These are phyloP conservation scores for Phytophthora aleatoria DNA, from an alignment of 352 stramenopile genomes.

Conservation along the genomic window DNA sequence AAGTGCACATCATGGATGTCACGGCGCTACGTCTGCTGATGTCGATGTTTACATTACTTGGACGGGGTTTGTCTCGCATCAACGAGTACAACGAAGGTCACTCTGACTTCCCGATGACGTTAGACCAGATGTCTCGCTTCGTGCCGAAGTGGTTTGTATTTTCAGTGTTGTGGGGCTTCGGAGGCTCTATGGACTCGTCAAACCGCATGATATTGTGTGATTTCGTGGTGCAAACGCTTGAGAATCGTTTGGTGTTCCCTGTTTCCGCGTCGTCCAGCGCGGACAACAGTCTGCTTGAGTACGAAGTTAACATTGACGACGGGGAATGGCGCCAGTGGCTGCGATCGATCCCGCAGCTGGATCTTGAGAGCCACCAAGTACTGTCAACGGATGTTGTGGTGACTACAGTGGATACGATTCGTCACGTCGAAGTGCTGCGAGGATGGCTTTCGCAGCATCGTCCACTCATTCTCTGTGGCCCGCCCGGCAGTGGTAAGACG, in stretches of 20 bases:
- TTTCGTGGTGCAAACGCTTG: slow-evolving; percentile 87
- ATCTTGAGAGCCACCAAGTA: slow-evolving; percentile 98
- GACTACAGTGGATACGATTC: slow-evolving; percentile 99
- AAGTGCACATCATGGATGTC: slow-evolving; percentile 97
- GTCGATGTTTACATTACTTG: slow-evolving; percentile 97
- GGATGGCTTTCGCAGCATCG: slow-evolving; percentile 97
- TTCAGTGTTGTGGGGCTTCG: slow-evolving; percentile 98
- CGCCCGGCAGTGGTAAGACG: slow-evolving; percentile 99
- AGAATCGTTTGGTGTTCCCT: slow-evolving; percentile 90
- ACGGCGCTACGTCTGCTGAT: slow-evolving; percentile 94
- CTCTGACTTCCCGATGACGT: slow-evolving; percentile 97
- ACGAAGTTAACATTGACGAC: slow-evolving; percentile 96
- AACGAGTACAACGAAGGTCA: slow-evolving; percentile 99
- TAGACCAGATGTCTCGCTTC: slow-evolving; percentile 97
- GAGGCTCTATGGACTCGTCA: slow-evolving; percentile 94
- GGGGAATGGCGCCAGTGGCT: slow-evolving; percentile 97
- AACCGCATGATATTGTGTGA: slow-evolving; percentile 93
- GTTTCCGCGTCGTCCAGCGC: slow-evolving; percentile 48
- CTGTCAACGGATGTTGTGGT: slow-evolving; percentile 98
- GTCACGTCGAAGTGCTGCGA: slow-evolving; percentile 97
- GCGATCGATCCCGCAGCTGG: slow-evolving; percentile 95
- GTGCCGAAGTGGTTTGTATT: slow-evolving; percentile 98
- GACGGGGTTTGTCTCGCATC: slow-evolving; percentile 93
- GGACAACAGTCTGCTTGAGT: slow-evolving; percentile 94
- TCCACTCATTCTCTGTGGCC: slow-evolving; percentile 98